Percentiles rank a stretch among this genome's conserved stretches.
Evolutionary conservation across 257 asterid species (phyloP).

Genomic region (Solanum clarkiae): DNA sequence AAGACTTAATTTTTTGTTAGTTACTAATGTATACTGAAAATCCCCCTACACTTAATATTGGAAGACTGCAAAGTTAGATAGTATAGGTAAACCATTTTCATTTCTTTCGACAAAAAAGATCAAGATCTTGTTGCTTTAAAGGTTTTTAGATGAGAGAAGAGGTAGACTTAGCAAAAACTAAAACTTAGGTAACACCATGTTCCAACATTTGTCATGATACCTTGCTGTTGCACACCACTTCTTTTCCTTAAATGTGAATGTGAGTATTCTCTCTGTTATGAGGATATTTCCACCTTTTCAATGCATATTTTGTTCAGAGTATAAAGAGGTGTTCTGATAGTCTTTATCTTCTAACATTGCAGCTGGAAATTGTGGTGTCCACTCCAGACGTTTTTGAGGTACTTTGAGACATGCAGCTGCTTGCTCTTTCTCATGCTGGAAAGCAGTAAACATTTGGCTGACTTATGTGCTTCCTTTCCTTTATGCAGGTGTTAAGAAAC

Average conservation of each 20-base stretch:
- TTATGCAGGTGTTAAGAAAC: conserved; percentile 36
- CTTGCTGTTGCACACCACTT: background rate
- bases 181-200: background rate
- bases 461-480: background rate
- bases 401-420: background rate
- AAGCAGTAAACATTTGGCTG: background rate
- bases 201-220: background rate
- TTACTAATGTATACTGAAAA: background rate
- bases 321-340: background rate
- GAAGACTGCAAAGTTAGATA: background rate
- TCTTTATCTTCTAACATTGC: conserved; percentile 12
- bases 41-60: background rate
- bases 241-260: background rate
- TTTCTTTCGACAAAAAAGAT: background rate
- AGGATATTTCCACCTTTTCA: background rate
- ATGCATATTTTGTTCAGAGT: background rate
- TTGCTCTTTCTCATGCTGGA: background rate
- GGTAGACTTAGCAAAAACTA: background rate
- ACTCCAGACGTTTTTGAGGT: conserved; percentile 81
- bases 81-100: background rate
- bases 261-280: background rate
- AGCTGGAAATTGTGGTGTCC: conserved; percentile 69
- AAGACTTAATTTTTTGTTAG: background rate
- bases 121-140: background rate
- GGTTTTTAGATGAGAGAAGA: background rate